Base-by-base conservation (phyloP, 2,329 filamentous ascomycete genomes). In the Fusarium pilosicola region DNA sequence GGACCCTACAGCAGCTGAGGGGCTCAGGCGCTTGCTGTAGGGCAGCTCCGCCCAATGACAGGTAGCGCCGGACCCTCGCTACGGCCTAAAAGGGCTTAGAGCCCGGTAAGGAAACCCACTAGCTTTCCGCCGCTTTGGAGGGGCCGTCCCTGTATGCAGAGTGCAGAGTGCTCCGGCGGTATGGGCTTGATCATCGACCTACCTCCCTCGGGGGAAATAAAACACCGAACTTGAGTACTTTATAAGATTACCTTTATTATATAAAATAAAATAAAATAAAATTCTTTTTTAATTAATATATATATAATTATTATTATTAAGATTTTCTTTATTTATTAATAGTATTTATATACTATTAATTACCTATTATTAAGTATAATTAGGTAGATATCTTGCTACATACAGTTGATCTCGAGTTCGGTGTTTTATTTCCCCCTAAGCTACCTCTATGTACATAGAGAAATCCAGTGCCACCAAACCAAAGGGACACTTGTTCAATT, bases 401-500 rank as follows among this genome's bases (percentile, higher is more conserved):
- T n/a, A n/a, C n/a, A n/a, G n/a, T n/a, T n/a, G n/a, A n/a, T n/a
- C n/a, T n/a, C n/a, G n/a, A n/a, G n/a, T n/a, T n/a, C n/a, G n/a
- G n/a, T n/a, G n/a, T n/a, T n/a, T n/a, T n/a, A n/a, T n/a, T n/a
- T n/a, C n/a, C n/a, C n/a, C n/a, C n/a, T n/a, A n/a, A n/a, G n/a
- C 26, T 28, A 34, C 32, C 32, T 34, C 7, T 34, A 34, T 34
- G 32, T 34, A 34, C 32, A 34, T 34, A 44, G 26, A 59, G 38
- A 44, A 26, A 57, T 49, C 58, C 67, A 48, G 66, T 74, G 68
- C 71, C 74, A 74, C 65, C 62, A 71, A 55, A 56, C 62, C 74
- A 82, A 83, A 78, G 81, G 83, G 83, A 84, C 83, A 84, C 83
- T 84, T 84, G 83, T 84, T 83, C 83, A 83, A 81, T 84, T 84